phyloP scores from a whole-genome alignment of 305 asterid genomes.

The Nicotiana rustica region DNA sequence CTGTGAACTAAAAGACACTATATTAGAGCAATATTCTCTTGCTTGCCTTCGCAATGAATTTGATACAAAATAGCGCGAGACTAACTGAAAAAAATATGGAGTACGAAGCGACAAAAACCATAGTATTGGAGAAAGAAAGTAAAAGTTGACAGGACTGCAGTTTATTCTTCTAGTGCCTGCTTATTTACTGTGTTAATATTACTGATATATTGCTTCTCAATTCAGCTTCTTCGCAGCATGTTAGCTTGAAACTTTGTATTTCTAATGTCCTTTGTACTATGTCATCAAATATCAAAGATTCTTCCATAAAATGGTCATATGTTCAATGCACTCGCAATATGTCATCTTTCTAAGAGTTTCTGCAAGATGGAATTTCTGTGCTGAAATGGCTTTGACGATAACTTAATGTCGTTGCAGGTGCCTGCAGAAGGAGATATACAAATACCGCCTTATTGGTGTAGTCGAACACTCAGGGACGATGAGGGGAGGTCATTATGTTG shows the following conservation, averaged over 20 bases:
- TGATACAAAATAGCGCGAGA: background rate
- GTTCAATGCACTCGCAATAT: background rate
- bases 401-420: conserved; percentile 47
- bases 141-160: background rate
- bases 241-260: background rate
- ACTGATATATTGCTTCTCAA: background rate
- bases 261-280: background rate
- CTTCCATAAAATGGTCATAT: background rate
- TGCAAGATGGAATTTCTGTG: background rate
- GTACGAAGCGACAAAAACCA: background rate
- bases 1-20: background rate
- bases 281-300: background rate
- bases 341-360: background rate
- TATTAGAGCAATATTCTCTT: background rate
- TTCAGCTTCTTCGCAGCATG: background rate
- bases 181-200: background rate
- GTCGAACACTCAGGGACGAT: conserved; percentile 87
- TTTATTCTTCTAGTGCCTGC: background rate
- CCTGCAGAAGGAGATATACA: conserved; percentile 44
- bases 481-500: conserved; percentile 92
- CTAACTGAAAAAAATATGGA: background rate
- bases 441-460: conserved; percentile 71
- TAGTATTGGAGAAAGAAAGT: background rate
- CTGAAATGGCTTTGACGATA: background rate
- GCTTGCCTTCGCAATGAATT: background rate